Percentiles rank a stretch among this genome's conserved stretches.
phyloP scores from a whole-genome alignment of 2,329 filamentous ascomycete genomes.

The Corinectria fuckeliana region DNA sequence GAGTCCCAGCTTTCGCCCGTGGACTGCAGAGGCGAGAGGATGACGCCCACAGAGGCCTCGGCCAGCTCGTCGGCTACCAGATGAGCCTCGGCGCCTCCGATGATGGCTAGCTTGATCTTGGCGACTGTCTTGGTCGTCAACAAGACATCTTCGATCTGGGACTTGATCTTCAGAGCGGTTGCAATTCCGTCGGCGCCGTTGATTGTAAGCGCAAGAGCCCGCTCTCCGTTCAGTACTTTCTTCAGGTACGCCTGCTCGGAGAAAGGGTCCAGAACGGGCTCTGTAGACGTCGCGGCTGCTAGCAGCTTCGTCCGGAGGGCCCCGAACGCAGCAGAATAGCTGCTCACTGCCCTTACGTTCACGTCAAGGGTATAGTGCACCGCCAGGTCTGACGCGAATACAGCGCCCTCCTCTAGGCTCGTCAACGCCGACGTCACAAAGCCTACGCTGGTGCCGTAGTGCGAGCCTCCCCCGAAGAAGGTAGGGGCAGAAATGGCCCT shows the following conservation, averaged over 20 bases:
- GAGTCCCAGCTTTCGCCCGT: conserved; percentile 65
- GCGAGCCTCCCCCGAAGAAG: conserved; percentile 49
- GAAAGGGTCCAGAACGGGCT: conserved; percentile 48
- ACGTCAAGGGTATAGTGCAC: conserved; percentile 65
- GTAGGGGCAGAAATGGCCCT: conserved; percentile 63
- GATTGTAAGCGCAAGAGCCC: conserved; percentile 63
- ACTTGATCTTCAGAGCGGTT: conserved; percentile 64
- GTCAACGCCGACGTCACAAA: conserved; percentile 60
- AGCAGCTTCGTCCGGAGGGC: conserved; percentile 61
- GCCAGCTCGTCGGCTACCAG: conserved; percentile 66
- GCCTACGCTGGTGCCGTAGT: conserved; percentile 64
- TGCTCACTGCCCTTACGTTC: conserved; percentile 48
- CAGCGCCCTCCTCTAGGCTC: conserved; percentile 53
- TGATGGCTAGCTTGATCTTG: conserved; percentile 60
- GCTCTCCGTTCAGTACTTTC: conserved; percentile 59
- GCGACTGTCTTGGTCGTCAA: conserved; percentile 10
- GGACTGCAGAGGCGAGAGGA: conserved; percentile 65
- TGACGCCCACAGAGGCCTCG: conserved; percentile 61
- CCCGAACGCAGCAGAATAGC: conserved; percentile 61
- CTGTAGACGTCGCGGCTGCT: conserved; percentile 50
- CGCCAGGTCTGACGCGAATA: conserved; percentile 61
- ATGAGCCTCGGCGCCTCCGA: conserved; percentile 69
- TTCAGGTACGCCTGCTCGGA: conserved; percentile 58
- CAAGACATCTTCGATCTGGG: conserved; percentile 56
- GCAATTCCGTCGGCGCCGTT: conserved; percentile 70